Evolutionary conservation across 164 flowering plant genomes (phyloP), one percentile per base, ranked within the genome.

Genomic region (Aristolochia fimbriata): DNA sequence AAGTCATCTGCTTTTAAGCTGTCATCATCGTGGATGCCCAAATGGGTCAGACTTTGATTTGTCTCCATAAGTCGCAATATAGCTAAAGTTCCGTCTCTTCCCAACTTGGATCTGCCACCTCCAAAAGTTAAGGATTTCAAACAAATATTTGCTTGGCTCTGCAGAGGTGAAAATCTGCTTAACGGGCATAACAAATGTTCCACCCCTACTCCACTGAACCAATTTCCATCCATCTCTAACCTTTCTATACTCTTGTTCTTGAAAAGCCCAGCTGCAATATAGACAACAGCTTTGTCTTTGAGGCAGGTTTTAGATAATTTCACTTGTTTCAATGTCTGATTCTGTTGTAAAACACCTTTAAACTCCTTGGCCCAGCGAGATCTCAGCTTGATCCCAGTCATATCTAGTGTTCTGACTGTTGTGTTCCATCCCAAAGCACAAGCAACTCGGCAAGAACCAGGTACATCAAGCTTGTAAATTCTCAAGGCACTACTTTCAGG

Each of bases 291-390:
- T 64, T 93, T 90, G 72, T 93, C 79, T 71, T 88, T 90, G 12
- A 93, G 74, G 57, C 79, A 72, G 17, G 90, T 82, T 62, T 76
- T 85, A 4, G 98, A 87, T 62, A 93, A 67, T 51, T 67, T 83
- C 4, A 86, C 85, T 71, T 87, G 88, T 74, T 75, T 84, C 19
- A 93, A 78, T 59, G 57, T 75, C 19, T 67, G 72, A 58, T 90
- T 93, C 73, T 90, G 96, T 60, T 93, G 94, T 63, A 90, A 62
- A 59, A 81, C 94, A 75, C 77, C 79, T 51, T 89, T 62, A 55
- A 93, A 83, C 71, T 90, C 97, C 78, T 76, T 90, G 0, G 96
- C 98, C 91, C 96, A 93, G 58, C 77, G 58, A 0, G 96, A 87
- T 57, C 77, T 90, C 27, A 93, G 77, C 65, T 75, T 65, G 51